Evolutionary conservation across 257 asterid species (phyloP).

Genomic region (Cynanchum wilfordii): DNA sequence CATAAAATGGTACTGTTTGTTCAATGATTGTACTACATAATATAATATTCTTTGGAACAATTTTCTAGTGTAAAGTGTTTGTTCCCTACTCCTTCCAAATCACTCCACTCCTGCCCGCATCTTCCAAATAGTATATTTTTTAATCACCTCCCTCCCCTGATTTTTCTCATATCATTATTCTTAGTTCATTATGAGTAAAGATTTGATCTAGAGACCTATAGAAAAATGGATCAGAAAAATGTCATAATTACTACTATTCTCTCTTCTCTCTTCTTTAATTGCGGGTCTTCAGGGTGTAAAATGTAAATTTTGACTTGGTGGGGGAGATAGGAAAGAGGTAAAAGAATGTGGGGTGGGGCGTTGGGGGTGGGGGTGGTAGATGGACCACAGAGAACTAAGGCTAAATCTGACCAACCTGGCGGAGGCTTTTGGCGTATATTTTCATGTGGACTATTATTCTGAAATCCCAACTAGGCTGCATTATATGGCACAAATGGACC

Average conservation of each 20-base stretch:
- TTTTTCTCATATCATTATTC: too few species aligned
- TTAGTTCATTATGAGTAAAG: too few species aligned
- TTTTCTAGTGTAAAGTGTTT: neutral
- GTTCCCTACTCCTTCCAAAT: neutral
- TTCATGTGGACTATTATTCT: neutral
- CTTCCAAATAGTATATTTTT: too few species aligned
- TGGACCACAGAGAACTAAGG: conserved; percentile 5
- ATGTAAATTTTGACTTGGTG: neutral
- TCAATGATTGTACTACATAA: too few species aligned
- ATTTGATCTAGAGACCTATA: too few species aligned
- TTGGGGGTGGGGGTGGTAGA: neutral
- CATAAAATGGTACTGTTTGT: neutral
- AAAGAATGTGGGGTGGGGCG: neutral
- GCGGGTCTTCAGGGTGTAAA: neutral
- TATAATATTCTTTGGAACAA: neutral
- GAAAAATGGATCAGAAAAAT: too few species aligned
- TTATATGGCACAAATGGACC: neutral
- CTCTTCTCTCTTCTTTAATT: too few species aligned
- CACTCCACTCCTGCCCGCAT: neutral
- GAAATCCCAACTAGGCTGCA: neutral
- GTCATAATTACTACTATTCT: too few species aligned
- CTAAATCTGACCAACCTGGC: conserved; percentile 6
- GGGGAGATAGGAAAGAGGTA: neutral
- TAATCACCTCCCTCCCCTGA: too few species aligned
- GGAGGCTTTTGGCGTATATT: neutral